These are phyloP conservation scores for Aspergillus hancockii DNA, from an alignment of 495 filamentous ascomycete species.

Conservation along the genomic window DNA sequence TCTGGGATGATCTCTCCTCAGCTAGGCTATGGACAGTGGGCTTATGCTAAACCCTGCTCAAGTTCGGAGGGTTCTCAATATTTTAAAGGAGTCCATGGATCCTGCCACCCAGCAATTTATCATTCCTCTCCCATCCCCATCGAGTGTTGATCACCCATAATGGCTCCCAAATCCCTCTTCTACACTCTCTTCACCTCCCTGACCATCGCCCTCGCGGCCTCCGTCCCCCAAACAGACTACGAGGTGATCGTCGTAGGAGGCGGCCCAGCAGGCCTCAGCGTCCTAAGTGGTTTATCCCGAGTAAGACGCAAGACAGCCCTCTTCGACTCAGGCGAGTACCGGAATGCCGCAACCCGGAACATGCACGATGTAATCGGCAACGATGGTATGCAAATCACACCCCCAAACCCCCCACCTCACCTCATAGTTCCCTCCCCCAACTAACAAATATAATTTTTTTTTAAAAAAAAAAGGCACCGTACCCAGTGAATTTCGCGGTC, in stretches of 20 bases:
- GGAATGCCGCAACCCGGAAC: conserved; percentile 53
- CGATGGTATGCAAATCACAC: conserved; percentile 42
- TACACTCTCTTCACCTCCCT: conserved; percentile 18
- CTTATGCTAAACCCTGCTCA: background rate
- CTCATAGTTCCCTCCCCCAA: no score
- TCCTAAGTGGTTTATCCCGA: conserved; percentile 55
- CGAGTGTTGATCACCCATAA: conserved; percentile 6
- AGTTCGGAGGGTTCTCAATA: background rate
- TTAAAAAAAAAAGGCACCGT: conserved; percentile 55
- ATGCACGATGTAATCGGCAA: conserved; percentile 62
- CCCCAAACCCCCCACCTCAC: no score
- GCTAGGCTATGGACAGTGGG: background rate
- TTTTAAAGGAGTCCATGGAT: background rate
- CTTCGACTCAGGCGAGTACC: conserved; percentile 57
- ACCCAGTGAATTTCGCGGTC: conserved; percentile 50
- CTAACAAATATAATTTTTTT: background rate
- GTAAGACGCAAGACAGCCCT: conserved; percentile 52
- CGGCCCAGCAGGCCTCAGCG: conserved; percentile 42
- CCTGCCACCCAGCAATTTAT: background rate
- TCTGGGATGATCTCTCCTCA: background rate
- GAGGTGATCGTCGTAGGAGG: conserved; percentile 42
- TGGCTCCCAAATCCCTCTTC: conserved; percentile 17
- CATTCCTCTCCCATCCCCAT: background rate
- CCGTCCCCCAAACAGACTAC: conserved; percentile 26
- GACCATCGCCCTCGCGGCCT: conserved; percentile 17